Conservation (phyloP, 768 basidiomycete genomes). For the Tubosaeta brunneosetosa region DNA sequence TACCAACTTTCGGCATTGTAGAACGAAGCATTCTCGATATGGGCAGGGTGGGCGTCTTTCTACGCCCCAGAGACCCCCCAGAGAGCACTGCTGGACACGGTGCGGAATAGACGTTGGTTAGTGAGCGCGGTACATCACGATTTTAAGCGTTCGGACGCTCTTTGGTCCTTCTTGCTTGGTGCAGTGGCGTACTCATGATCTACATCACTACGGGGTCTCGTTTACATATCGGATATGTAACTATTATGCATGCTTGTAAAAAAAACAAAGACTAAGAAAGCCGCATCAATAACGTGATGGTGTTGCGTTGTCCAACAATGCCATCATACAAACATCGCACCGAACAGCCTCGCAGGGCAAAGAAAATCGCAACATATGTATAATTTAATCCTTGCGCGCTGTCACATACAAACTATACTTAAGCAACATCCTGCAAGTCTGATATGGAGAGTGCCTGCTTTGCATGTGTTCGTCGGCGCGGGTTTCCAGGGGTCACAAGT, state of each 20-base stretch:
- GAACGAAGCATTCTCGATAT: slow-evolving; percentile 96
- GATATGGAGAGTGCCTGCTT: slow-evolving; percentile 30
- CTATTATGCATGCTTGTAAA: neutral
- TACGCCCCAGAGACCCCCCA: slow-evolving; percentile 74
- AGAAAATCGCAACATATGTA: slow-evolving; percentile 6
- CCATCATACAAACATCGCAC: neutral
- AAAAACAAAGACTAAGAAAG: neutral
- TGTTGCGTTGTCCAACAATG: neutral
- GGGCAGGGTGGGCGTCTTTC: slow-evolving; percentile 90
- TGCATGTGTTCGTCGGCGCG: slow-evolving; percentile 27
- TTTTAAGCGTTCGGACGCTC: slow-evolving; percentile 68
- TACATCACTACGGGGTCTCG: neutral
- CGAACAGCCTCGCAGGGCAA: neutral
- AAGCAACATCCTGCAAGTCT: slow-evolving; percentile 28
- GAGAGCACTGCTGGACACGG: slow-evolving; percentile 63
- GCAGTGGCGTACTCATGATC: neutral
- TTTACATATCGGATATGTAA: neutral
- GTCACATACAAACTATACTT: neutral
- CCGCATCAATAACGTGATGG: too few relatives aligned
- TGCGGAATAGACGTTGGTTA: slow-evolving; percentile 78
- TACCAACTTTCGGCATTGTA: slow-evolving; percentile 29
- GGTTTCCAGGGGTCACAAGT: slow-evolving; percentile 38
- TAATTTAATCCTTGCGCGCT: slow-evolving; percentile 9
- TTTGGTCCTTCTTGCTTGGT: slow-evolving; percentile 82
- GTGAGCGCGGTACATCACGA: slow-evolving; percentile 93